These are phyloP conservation scores for Dictyostelium discoideum DNA, from an alignment of 78 protist species.

Conservation along the genomic window DNA sequence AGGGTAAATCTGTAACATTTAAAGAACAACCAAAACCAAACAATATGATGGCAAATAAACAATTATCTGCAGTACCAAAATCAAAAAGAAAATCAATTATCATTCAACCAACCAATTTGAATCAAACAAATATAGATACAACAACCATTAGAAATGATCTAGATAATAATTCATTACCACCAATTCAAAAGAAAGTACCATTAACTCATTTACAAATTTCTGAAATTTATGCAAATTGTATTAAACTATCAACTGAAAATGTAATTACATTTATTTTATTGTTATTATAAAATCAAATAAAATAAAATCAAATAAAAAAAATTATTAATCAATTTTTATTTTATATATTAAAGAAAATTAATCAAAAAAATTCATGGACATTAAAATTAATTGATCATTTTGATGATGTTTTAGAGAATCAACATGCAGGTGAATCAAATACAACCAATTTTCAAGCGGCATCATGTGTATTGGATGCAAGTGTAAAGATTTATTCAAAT, in stretches of 20 bases:
- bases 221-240: constrained; percentile 66
- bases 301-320: background rate
- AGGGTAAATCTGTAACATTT: background rate
- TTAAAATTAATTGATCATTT: constrained; percentile 78
- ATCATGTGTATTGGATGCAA: constrained; percentile 95
- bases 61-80: constrained; percentile 15
- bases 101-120: background rate
- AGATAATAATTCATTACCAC: background rate
- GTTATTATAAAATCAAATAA: too few species aligned
- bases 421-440: background rate
- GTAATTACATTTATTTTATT: background rate
- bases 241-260: constrained; percentile 77
- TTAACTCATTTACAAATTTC: constrained; percentile 69
- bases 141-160: background rate
- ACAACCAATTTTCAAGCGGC: constrained; percentile 94
- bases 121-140: background rate
- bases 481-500: constrained; percentile 92
- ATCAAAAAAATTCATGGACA: constrained; percentile 94
- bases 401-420: constrained; percentile 47
- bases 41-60: background rate
- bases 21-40: background rate
- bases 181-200: background rate
- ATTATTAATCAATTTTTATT: background rate
- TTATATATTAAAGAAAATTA: constrained; percentile 89
- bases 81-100: constrained; percentile 71